These are phyloP conservation scores for Pseudohalonectria lignicola DNA, from an alignment of 2,329 filamentous ascomycete genomes.

Conservation along the genomic window DNA sequence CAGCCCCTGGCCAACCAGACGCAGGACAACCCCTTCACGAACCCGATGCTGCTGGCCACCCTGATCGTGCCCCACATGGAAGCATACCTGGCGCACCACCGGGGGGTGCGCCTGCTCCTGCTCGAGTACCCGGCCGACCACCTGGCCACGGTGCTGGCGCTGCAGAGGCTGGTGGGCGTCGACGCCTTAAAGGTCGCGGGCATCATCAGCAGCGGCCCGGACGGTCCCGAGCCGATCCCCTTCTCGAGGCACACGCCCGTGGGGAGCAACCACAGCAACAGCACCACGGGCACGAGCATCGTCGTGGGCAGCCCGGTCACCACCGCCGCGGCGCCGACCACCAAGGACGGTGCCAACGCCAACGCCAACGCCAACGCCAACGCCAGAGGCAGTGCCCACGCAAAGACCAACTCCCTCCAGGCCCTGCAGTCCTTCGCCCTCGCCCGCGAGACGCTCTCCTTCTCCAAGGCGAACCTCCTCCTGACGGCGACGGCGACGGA, in stretches of 20 bases:
- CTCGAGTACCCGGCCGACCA: slow-evolving; percentile 48
- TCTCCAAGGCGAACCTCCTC: slow-evolving; percentile 43
- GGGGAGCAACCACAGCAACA: not conserved
- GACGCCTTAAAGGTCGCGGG: slow-evolving; percentile 48
- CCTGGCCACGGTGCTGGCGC: slow-evolving; percentile 41
- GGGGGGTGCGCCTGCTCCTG: slow-evolving; percentile 42
- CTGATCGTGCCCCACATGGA: slow-evolving; percentile 51
- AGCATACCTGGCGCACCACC: slow-evolving; percentile 42
- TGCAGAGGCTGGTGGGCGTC: slow-evolving; percentile 45
- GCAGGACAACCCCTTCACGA: slow-evolving; percentile 41
- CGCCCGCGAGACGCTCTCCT: slow-evolving; percentile 18
- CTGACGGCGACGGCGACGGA: slow-evolving; percentile 43
- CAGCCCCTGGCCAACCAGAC: slow-evolving; percentile 38
- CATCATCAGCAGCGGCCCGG: slow-evolving; percentile 30
- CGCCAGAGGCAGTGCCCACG: not conserved
- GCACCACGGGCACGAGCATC: not conserved
- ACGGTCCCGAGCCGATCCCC: not conserved
- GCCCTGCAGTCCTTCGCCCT: slow-evolving; percentile 4
- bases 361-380: not conserved
- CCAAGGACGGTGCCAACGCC: too few species aligned
- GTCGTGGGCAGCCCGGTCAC: too few species aligned
- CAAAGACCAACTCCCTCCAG: not conserved
- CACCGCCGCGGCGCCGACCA: too few species aligned
- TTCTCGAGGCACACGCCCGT: not conserved
- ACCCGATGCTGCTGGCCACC: slow-evolving; percentile 42